These are phyloP conservation scores for Gracilaria vermiculophylla DNA, from an alignment of 23 red algal species.

Conservation along the genomic window DNA sequence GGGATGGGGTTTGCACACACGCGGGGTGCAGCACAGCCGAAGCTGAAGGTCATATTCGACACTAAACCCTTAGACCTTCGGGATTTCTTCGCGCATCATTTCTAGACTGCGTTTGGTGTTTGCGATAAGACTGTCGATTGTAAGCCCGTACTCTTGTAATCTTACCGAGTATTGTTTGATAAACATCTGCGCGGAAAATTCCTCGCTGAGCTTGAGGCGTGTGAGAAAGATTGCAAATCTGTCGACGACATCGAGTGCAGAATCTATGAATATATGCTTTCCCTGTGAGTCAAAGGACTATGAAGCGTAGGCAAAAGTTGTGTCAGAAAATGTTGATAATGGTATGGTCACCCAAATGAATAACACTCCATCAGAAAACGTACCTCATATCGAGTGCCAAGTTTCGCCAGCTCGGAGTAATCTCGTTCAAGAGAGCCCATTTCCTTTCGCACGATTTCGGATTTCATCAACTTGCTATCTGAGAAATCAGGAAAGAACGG, in stretches of 20 bases:
- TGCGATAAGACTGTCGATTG: slow-evolving; percentile 36
- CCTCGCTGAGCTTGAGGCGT: slow-evolving; percentile 52
- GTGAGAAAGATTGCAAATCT: slow-evolving; percentile 54
- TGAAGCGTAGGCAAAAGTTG: too few species aligned
- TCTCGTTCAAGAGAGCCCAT: slow-evolving; percentile 54
- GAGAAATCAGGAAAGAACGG: slow-evolving; percentile 59
- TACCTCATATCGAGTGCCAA: slow-evolving; percentile 50
- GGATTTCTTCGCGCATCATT: slow-evolving; percentile 55
- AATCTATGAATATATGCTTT: slow-evolving; percentile 45
- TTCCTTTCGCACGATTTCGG: slow-evolving; percentile 66
- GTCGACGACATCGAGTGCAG: slow-evolving; percentile 55
- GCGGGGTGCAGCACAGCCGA: too few species aligned
- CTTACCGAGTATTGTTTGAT: slow-evolving; percentile 52
- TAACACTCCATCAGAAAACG: too few species aligned
- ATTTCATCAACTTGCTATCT: slow-evolving; percentile 59
- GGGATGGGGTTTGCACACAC: background rate
- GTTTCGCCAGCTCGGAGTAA: slow-evolving; percentile 44
- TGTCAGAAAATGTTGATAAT: too few species aligned
- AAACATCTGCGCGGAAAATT: slow-evolving; percentile 68
- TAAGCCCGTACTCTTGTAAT: slow-evolving; percentile 57
- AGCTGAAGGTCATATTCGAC: background rate
- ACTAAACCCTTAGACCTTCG: background rate
- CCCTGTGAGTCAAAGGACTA: slow-evolving; percentile 52
- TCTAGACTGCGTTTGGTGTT: slow-evolving; percentile 61
- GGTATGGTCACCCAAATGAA: too few species aligned